Conservation (phyloP, 768 basidiomycete species). For the Ramaria sp. region DNA sequence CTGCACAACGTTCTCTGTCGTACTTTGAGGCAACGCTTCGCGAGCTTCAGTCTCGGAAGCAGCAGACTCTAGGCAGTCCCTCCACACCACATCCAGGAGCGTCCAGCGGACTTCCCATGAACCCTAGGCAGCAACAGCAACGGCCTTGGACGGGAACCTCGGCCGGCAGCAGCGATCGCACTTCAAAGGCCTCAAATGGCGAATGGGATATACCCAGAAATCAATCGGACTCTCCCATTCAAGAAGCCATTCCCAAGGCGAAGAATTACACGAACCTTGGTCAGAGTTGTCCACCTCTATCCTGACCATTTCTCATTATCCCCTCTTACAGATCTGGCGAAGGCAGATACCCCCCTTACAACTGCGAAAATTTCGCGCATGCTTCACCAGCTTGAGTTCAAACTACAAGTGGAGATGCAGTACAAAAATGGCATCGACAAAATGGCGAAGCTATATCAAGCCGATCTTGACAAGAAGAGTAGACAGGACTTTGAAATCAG, state of each 20-base stretch:
- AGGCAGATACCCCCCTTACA: conserved; percentile 93
- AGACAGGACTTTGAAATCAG: conserved; percentile 89
- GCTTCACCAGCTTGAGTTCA: conserved; percentile 99
- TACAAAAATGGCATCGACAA: conserved; percentile 98
- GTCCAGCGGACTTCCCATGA: not conserved
- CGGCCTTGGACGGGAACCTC: not conserved
- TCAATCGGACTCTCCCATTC: not conserved
- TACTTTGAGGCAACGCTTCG: conserved; percentile 84
- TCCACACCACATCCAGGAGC: not conserved
- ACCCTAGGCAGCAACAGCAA: not conserved
- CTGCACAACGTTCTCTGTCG: conserved; percentile 70
- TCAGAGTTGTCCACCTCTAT: no score
- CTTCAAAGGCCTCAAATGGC: not conserved
- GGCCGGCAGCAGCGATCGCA: not conserved
- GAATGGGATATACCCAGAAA: conserved; percentile 6
- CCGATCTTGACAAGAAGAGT: conserved; percentile 95
- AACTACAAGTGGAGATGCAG: conserved; percentile 95
- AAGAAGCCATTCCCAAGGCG: conserved; percentile 31
- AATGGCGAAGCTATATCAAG: conserved; percentile 94
- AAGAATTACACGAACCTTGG: conserved; percentile 69
- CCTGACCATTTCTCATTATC: not conserved
- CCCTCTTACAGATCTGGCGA: conserved; percentile 62
- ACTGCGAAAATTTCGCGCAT: conserved; percentile 94
- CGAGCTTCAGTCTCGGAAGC: conserved; percentile 71
- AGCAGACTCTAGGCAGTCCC: conserved; percentile 22